phyloP scores from a whole-genome alignment of 2,329 filamentous ascomycete species.

The Neonectria magnoliae region DNA sequence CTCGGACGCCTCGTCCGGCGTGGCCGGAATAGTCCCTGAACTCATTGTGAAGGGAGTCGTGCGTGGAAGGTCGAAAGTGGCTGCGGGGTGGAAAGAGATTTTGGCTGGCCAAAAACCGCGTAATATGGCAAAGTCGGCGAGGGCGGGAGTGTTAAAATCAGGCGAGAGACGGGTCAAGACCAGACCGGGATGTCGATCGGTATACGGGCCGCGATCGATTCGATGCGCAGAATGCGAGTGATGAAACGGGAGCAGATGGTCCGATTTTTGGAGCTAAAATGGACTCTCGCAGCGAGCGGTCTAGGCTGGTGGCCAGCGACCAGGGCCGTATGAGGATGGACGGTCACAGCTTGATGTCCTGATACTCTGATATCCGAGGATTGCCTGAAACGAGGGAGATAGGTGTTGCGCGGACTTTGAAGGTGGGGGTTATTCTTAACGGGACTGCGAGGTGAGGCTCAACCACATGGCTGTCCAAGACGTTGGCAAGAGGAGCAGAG shows the following conservation, averaged over 20 bases:
- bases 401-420: conserved; percentile 7
- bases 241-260: conserved; percentile 42
- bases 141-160: conserved; percentile 29
- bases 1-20: conserved; percentile 57
- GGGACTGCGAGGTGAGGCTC: conserved; percentile 1
- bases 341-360: conserved; percentile 11
- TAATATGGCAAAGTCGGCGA: conserved; percentile 24
- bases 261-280: conserved; percentile 43
- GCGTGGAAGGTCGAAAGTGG: conserved; percentile 2
- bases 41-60: conserved; percentile 29
- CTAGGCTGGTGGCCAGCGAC: conserved; percentile 35
- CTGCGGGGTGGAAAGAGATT: conserved; percentile 14
- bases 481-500: not conserved
- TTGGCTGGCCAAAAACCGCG: conserved; percentile 10
- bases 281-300: conserved; percentile 39
- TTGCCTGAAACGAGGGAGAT: conserved; percentile 15
- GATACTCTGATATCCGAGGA: conserved; percentile 18
- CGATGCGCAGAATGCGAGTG: conserved; percentile 37
- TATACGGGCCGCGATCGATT: conserved; percentile 39
- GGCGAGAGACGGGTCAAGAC: conserved; percentile 25
- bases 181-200: conserved; percentile 37
- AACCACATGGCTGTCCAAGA: conserved; percentile 8
- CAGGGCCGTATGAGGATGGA: conserved; percentile 30
- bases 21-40: conserved; percentile 54
- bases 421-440: not conserved